These are phyloP conservation scores for Suillus alpinus DNA, from an alignment of 768 basidiomycete genomes.

Conservation along the genomic window DNA sequence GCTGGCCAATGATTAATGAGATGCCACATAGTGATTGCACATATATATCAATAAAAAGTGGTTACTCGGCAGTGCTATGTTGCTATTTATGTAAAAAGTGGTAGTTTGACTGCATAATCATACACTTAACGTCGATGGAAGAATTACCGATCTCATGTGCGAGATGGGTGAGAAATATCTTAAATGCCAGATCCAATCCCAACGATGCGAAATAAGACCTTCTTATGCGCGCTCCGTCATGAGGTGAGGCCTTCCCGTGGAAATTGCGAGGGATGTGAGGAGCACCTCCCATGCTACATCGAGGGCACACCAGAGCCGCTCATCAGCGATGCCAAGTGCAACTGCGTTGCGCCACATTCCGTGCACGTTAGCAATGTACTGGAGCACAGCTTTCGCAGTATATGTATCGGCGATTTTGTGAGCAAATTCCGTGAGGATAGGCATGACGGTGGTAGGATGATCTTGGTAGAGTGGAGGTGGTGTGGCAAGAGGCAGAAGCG, in stretches of 20 bases:
- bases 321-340: conserved; percentile 49
- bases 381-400: conserved; percentile 30
- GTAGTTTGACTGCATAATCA: conserved; percentile 18
- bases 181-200: conserved; percentile 12
- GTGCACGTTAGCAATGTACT: conserved; percentile 34
- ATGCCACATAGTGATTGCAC: background rate
- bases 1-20: background rate
- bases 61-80: conserved; percentile 1
- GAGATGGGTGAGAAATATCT: conserved; percentile 8
- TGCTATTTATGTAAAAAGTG: no score
- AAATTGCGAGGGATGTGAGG: conserved; percentile 36
- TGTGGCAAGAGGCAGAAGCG: conserved; percentile 53
- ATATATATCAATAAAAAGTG: conserved; percentile 24
- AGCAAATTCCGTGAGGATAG: conserved; percentile 15
- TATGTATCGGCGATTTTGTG: conserved; percentile 13
- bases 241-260: conserved; percentile 22
- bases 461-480: conserved; percentile 22
- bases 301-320: conserved; percentile 43
- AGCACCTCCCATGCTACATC: conserved; percentile 52
- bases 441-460: conserved; percentile 19
- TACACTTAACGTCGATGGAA: conserved; percentile 16
- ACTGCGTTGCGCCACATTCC: conserved; percentile 53
- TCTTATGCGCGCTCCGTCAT: background rate
- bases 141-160: conserved; percentile 1
- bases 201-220: background rate